Evolutionary conservation across 2,329 filamentous ascomycete species (phyloP).

Genomic region (Microdochium nivale): DNA sequence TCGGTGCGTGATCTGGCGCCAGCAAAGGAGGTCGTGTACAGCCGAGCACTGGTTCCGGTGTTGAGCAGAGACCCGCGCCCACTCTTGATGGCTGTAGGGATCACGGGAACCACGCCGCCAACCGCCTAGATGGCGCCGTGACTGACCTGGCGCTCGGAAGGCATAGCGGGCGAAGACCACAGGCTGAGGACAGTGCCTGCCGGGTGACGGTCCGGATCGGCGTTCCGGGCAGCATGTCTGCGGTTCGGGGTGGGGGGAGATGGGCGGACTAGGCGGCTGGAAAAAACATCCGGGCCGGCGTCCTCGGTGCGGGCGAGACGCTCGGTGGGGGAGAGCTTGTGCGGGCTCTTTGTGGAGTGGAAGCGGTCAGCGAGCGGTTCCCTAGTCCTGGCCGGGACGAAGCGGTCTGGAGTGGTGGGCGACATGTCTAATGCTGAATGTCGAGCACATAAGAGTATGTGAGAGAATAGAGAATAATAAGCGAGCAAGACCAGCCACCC

Average conservation of each 20-base stretch:
- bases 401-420: conserved; percentile 32
- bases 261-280: conserved; percentile 20
- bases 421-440: neutral
- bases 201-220: conserved; percentile 13
- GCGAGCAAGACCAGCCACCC: too few relatives aligned
- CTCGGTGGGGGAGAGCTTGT: conserved; percentile 33
- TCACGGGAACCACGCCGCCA: conserved; percentile 56
- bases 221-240: conserved; percentile 14
- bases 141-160: conserved; percentile 44
- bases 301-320: conserved; percentile 32
- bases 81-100: conserved; percentile 43
- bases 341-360: conserved; percentile 31
- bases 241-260: conserved; percentile 14
- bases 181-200: conserved; percentile 13
- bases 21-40: conserved; percentile 45
- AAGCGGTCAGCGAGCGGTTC: conserved; percentile 34
- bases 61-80: conserved; percentile 57
- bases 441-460: too few relatives aligned
- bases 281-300: conserved; percentile 33
- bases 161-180: neutral
- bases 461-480: too few relatives aligned
- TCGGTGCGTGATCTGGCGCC: conserved; percentile 31
- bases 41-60: conserved; percentile 64
- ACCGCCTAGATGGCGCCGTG: conserved; percentile 68
- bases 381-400: conserved; percentile 32